Conservation (phyloP, 495 filamentous ascomycete genomes). For the Jackrogersella multiformis region DNA sequence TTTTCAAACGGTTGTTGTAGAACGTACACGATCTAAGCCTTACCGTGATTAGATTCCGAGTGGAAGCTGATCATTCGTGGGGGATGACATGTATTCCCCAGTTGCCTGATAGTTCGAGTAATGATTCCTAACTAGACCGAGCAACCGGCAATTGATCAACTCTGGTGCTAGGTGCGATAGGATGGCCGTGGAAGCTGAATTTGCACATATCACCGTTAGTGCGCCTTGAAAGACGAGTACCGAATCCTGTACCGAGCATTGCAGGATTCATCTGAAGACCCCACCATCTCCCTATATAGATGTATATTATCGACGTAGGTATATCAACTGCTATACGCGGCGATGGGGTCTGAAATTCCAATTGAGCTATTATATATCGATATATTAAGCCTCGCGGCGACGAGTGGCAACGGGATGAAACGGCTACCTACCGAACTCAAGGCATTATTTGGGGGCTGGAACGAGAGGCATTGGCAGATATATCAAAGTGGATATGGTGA, state of each 20-base stretch:
- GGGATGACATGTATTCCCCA: slow-evolving; percentile 17
- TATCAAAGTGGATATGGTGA: background rate
- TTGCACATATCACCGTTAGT: slow-evolving; percentile 15
- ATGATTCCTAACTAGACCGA: slow-evolving; percentile 15
- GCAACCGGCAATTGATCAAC: slow-evolving; percentile 1
- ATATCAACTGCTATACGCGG: slow-evolving; percentile 10
- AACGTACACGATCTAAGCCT: slow-evolving; percentile 7
- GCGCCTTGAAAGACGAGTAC: slow-evolving; percentile 6
- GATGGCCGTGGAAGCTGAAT: slow-evolving; percentile 18
- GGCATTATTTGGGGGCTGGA: slow-evolving; percentile 19
- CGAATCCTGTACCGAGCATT: slow-evolving; percentile 12
- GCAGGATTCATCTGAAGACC: slow-evolving; percentile 1
- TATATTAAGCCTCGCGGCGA: slow-evolving; percentile 9
- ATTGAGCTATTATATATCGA: slow-evolving; percentile 11
- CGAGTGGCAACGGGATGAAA: slow-evolving; percentile 34
- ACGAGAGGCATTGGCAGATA: background rate
- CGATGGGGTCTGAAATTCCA: slow-evolving; percentile 18
- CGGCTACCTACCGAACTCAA: slow-evolving; percentile 1
- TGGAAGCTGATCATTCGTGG: slow-evolving; percentile 23
- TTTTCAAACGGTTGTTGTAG: slow-evolving; percentile 10
- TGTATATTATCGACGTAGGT: background rate
- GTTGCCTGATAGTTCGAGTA: slow-evolving; percentile 26
- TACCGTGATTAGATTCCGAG: background rate
- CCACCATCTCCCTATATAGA: slow-evolving; percentile 14
- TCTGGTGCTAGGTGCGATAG: slow-evolving; percentile 19